Conservation (phyloP, 768 basidiomycete species). For the Russula sp. region DNA sequence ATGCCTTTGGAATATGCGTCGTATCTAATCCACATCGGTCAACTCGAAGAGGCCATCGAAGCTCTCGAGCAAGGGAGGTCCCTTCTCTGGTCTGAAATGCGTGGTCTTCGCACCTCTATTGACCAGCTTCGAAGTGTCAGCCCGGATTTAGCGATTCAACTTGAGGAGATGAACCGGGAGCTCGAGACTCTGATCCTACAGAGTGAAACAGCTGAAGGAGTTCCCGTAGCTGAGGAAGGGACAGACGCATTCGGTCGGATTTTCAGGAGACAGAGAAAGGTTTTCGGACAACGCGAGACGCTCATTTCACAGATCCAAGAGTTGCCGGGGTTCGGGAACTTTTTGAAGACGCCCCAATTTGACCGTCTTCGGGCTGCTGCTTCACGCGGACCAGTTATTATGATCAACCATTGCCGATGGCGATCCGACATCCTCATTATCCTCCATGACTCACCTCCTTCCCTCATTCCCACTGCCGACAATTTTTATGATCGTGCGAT, state of each 20-base stretch:
- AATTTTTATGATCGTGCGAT: neutral
- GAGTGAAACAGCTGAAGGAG: no score
- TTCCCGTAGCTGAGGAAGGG: no score
- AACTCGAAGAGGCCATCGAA: slow-evolving; percentile 1
- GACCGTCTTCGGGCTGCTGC: neutral
- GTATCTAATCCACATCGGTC: neutral
- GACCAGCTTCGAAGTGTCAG: neutral
- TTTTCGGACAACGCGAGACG: neutral
- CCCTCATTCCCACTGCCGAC: neutral
- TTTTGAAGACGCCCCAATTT: neutral
- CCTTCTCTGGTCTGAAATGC: slow-evolving; percentile 16
- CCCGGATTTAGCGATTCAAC: neutral
- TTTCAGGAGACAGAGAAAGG: neutral
- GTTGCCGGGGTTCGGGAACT: neutral
- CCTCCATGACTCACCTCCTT: neutral
- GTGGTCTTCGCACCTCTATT: slow-evolving; percentile 6
- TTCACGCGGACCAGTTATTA: slow-evolving; percentile 3
- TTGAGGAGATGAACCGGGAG: neutral
- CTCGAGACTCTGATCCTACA: neutral
- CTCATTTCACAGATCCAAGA: neutral
- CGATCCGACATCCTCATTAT: slow-evolving; percentile 10
- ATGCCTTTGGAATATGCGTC: slow-evolving; percentile 1
- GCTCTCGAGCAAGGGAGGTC: slow-evolving; percentile 14
- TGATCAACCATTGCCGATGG: neutral
- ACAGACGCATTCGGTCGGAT: neutral